Percentiles rank a stretch among this genome's conserved stretches.
Evolutionary conservation across 257 asterid genomes (phyloP).

Genomic region (Ocimum tenuiflorum): DNA sequence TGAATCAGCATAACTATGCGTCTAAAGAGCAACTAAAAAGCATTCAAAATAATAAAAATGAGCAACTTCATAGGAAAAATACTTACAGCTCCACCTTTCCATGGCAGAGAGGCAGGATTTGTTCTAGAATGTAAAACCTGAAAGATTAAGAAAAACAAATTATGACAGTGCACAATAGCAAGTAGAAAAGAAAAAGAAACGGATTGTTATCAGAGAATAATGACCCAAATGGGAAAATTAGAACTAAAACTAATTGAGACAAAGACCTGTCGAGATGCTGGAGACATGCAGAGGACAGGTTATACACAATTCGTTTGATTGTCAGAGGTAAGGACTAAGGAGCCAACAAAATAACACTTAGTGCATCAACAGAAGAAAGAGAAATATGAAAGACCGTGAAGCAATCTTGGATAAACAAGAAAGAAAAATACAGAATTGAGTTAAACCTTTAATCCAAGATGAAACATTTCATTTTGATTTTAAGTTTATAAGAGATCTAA

Average conservation of each 20-base stretch:
- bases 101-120: constrained; percentile 59
- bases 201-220: not conserved
- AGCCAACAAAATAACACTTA: not conserved
- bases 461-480: not conserved
- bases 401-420: not conserved
- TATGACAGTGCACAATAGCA: not conserved
- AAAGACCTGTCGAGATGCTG: not conserved
- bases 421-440: not conserved
- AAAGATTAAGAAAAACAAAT: constrained; percentile 6
- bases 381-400: not conserved
- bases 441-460: not conserved
- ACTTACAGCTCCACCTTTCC: constrained; percentile 99
- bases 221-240: constrained; percentile 9
- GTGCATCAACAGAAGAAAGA: not conserved
- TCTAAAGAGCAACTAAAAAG: not conserved
- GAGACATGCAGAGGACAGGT: not conserved
- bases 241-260: not conserved
- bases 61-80: constrained; percentile 3
- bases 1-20: not conserved
- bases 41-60: not conserved
- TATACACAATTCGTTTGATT: not conserved
- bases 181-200: not conserved
- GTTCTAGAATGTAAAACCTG: constrained; percentile 89
- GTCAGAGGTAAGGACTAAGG: not conserved
- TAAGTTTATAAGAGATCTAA: constrained; percentile 1